Evolutionary conservation across 2,329 filamentous ascomycete species (phyloP).

Genomic region (Talaromyces sp.): DNA sequence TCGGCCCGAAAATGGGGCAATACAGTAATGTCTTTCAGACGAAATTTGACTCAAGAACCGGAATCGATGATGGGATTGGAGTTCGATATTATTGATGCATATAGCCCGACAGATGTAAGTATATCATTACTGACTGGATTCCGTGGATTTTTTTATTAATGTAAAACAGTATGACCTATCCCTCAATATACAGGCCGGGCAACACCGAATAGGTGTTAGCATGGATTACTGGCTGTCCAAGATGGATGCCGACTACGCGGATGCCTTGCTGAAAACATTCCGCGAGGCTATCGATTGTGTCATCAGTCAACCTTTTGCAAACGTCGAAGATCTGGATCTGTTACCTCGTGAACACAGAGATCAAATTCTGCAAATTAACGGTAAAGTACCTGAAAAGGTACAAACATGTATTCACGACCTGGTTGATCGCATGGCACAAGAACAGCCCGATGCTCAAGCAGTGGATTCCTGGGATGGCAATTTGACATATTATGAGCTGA

Average conservation of each 20-base stretch:
- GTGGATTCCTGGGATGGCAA: neutral
- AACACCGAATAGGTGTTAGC: neutral
- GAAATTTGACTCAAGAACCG: neutral
- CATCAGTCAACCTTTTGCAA: constrained; percentile 32
- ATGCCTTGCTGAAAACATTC: neutral
- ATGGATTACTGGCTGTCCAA: neutral
- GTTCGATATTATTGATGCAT: neutral
- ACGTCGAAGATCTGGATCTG: neutral
- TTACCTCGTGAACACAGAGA: neutral
- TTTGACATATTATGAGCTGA: neutral
- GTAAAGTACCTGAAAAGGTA: neutral
- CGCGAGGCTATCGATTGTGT: neutral
- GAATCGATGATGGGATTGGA: neutral
- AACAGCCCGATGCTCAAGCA: neutral
- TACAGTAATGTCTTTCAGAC: neutral
- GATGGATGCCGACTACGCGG: neutral
- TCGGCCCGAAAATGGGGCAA: neutral
- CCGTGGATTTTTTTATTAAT: neutral
- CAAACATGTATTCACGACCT: neutral
- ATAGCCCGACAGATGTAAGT: neutral
- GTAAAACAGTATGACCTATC: neutral
- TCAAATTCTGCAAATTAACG: neutral
- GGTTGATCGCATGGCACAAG: neutral
- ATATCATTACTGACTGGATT: neutral
- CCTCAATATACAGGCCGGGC: neutral